Evolutionary conservation across 805 yeast species (phyloP), one percentile per base, ranked within the genome.

Genomic region (Nakazawaea wyomingensis): DNA sequence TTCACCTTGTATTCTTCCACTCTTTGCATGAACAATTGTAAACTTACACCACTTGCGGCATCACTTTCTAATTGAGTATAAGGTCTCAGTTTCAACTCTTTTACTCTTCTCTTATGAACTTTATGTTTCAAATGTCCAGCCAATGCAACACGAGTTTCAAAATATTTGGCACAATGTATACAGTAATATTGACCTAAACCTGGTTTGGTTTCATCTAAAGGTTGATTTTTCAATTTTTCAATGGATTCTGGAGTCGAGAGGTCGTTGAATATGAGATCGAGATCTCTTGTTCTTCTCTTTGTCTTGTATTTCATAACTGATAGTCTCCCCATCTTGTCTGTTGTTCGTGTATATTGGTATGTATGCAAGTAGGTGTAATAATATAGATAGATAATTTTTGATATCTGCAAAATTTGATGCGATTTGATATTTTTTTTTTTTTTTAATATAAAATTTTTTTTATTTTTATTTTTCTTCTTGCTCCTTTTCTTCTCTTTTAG

Each of bases 181-280:
- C 98, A 93, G 62, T 87, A 93, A 63, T 78, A 83, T 64, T 93
- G 98, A 13, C 96, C 99, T 51, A 93, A 66, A 1, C 99, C 99
- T 1, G 97, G 90, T 57, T 83, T 82, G 34, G 80, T 78, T 65
- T 91, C 98, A 62, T 91, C 96, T 44, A 85, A 62, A 4, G 87
- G 85, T 63, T 91, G 98, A 59, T 85, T 81, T 58, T 85, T 75
- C 45, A 89, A 69, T 33, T 71, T 67, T 44, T 72, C 62, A 43
- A 88, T 82, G n/a, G 82, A 66, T 30, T 80, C 84, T 31, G 74
- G 70, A 3, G 79, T 63, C 2, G 82, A 67, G 41, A 93, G 62
- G 56, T 93, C 99, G 30, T 77, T 70, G 56, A 83, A 78, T 47
- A 93, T 83, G 55, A 82, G 76, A 58, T 93, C 99, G 46, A 86